Base-by-base conservation (phyloP, 208 protist species). In the Leishmania arabica region DNA sequence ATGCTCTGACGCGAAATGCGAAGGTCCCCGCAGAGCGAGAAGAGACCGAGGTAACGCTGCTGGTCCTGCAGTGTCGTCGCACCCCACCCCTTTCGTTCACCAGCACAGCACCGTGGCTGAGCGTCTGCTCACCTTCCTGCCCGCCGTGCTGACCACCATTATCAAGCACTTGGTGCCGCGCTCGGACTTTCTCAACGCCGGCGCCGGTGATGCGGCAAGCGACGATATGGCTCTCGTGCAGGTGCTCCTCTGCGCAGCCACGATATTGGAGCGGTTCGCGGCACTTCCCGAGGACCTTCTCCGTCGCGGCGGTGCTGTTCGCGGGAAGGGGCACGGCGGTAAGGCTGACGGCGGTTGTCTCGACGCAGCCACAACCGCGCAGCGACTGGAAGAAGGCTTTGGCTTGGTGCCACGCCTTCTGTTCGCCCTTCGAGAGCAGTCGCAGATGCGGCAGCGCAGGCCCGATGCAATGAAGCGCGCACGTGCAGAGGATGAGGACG, bases 391-490 rank as follows among this genome's bases (percentile, higher is more conserved):
- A 56, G 79, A 89, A 24, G 80, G 78, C 24, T 85, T 86, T 62
- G 19, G 70, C 45, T 53, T 83, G 42, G 80, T 90, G 11, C 83
- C 86, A 17, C 83, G 86, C 9, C 80, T 90, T 58, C 65, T 90
- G 27, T 90, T 90, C 53, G 68, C 81, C 51, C 80, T 90, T 5
- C 86, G 86, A n/a, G 79, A 64, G n/a, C 86, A 84, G 58, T 66
- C 34, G 56, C 21, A 27, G 15, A 64, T 54, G 64, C 9, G 64
- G 51, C 56, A 60, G 45, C 37, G 9, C 4, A n/a, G 77, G 1
- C 47, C 56, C 19, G 65, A n/a, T 6, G 53, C n/a, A 2, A 74
- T 42, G 49, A 84, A 84, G 45, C 81, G 56, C 19, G 73, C 68
- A 4, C 74, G 79, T 34, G 51, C 37, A 6, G 31, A 76, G 17